Base-by-base conservation (phyloP, 768 basidiomycete genomes). In the Pisolithus microcarpus region DNA sequence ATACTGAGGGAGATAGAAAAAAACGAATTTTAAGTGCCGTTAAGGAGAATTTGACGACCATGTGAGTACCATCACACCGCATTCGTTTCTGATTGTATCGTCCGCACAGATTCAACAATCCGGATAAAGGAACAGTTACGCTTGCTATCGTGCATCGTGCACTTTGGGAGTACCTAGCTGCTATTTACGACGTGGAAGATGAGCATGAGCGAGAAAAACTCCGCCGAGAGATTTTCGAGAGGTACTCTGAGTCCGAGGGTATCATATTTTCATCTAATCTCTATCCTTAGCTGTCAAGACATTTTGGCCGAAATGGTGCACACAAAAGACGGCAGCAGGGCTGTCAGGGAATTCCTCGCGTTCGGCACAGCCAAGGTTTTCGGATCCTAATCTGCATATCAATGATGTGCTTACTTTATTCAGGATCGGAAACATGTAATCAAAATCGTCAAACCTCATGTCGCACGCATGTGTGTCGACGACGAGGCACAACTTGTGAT, bases 401-500 rank as follows among this genome's bases (percentile, higher is more conserved):
- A 11, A 15, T 8, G 21, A 30, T 13, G 37, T 13, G n/a, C 34
- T 38, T 18, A 43, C 2, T 38, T 13, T 6, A 18, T 48, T 44
- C 46, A 87, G 86, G 92, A 96, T 65, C 80, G 93, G 50, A 97
- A 96, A 76, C 84, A 85, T 55, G 90, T 94, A 47, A 73, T 95
- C 49, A 94, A 94, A 72, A 77, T 81, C 5, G 75, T 97, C 46
- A 93, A 92, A 58, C 91, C 91, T 1, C 91, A 96, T 58, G 75
- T 94, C 23, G 85, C 87, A 62, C 83, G 87, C 2, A 91, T 96
- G 79, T 88, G 86, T 59, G 74, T 78, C 38, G 90, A 93, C 57
- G 89, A 91, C 42, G 91, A 96, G 55, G 93, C 93, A 0, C 91
- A 94, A 59, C 71, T 88, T 21, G 90, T 94, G 2, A 68, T 96